Base-by-base conservation (phyloP, 2,329 filamentous ascomycete species). In the Xylariaceae sp. region DNA sequence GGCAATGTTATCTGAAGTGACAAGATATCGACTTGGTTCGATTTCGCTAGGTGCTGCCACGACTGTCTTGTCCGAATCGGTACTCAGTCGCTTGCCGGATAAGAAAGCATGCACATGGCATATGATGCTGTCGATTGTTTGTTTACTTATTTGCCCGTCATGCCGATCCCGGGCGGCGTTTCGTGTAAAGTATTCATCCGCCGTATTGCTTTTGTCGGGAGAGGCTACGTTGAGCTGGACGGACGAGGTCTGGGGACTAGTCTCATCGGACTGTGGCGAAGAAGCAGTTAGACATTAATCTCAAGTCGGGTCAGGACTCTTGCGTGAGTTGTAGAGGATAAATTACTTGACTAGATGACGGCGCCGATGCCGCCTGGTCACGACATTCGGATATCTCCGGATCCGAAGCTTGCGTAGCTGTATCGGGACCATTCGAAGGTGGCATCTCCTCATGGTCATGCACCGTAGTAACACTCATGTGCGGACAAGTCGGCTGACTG, bases 1-100 rank as follows among this genome's bases (percentile, higher is more conserved):
- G n/a, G 61, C 63, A 58, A 73, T 69, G 49, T 72, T 64, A 15
- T 63, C 59, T 3, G 67, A 62, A 2, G 65, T 67, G 30, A 73
- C 62, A 2, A 73, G 48, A 57, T 68, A 73, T n/a, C 51, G 61
- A 41, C 67, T 65, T 1, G 57, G 48, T 6, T 49, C 11, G 15
- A 51, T 51, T 48, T 64, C 60, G 23, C 61, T 53, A 8, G 53
- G 41, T 50, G 18, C 18, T 11, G 23, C 9, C 17, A 35, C 18
- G 30, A 10, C 5, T 2, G 17, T 4, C 11, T 54, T 18, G 18
- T 53, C 15, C 23, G 48, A 48, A 49, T 63, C 65, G 13, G 55
- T 8, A 39, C 60, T 56, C 37, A 69, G 66, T 23, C 62, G 64
- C 10, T 55, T 65, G 11, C 54, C 35, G 15, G 66, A 69, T 10